Conservation (phyloP, 2,329 filamentous ascomycete genomes). For the Colletotrichum horii region DNA sequence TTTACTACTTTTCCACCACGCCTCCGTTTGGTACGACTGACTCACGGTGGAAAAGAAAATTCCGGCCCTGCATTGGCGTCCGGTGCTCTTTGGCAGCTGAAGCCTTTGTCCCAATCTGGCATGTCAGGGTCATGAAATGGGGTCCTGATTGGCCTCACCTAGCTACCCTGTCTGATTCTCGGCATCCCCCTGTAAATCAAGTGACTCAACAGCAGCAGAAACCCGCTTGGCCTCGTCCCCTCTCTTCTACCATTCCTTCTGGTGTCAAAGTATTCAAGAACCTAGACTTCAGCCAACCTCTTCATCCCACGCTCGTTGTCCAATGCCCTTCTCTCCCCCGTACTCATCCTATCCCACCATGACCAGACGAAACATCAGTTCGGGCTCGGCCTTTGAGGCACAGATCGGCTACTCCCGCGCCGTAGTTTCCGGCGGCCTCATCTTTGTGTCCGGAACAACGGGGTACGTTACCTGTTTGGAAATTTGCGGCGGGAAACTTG, state of each 20-base stretch:
- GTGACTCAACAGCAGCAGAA: not conserved
- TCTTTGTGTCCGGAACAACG: conserved; percentile 61
- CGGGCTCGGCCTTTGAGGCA: conserved; percentile 56
- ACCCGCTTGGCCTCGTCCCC: not conserved
- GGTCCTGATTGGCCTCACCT: not conserved
- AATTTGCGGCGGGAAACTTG: not conserved
- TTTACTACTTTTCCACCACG: not conserved
- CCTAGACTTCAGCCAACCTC: not conserved
- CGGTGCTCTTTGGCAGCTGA: not conserved
- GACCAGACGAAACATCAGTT: conserved; percentile 48
- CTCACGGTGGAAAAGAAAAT: not conserved
- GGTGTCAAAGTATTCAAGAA: not conserved
- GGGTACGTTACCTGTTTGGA: conserved; percentile 41
- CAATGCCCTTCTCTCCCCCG: not conserved
- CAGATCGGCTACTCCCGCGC: conserved; percentile 61
- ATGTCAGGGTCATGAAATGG: not conserved
- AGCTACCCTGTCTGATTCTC: not conserved
- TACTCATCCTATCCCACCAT: conserved; percentile 26
- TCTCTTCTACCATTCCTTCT: not conserved
- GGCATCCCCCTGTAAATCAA: not conserved
- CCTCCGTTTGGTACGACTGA: not conserved
- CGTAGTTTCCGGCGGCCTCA: conserved; percentile 54
- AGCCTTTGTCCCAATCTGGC: not conserved
- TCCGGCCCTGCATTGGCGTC: not conserved
- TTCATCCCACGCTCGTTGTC: not conserved